Evolutionary conservation across 441 rosid species (phyloP).

Genomic region (Macaranga tanarius): DNA sequence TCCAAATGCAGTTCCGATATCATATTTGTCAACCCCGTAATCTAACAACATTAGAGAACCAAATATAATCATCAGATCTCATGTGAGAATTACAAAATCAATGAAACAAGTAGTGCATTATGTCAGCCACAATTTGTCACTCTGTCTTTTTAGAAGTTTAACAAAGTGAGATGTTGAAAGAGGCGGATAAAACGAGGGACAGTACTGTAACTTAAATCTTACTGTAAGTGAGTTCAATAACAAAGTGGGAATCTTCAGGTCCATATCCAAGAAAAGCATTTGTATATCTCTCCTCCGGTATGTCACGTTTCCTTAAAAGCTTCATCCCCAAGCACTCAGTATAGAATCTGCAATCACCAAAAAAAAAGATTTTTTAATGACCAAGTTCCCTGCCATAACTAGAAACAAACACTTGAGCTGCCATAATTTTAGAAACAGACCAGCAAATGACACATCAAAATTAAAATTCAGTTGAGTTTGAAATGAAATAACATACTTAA

Average conservation of each 20-base stretch:
- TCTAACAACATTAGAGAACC: conserved; percentile 40
- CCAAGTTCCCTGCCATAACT: neutral
- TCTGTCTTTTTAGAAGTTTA: neutral
- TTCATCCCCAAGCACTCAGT: conserved; percentile 81
- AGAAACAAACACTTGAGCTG: no score
- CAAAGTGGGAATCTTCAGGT: conserved; percentile 73
- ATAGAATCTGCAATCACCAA: conserved; percentile 49
- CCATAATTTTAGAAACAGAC: no score
- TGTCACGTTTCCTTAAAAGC: conserved; percentile 65
- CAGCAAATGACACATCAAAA: neutral
- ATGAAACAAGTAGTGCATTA: neutral
- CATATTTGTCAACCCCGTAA: conserved; percentile 91
- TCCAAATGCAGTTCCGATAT: conserved; percentile 83
- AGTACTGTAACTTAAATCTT: conserved; percentile 20
- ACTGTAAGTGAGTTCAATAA: conserved; percentile 69
- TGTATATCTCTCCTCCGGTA: conserved; percentile 70
- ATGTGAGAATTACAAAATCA: neutral
- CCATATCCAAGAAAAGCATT: conserved; percentile 83
- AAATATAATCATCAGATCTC: neutral
- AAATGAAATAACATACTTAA: conserved; percentile 48
- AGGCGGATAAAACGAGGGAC: neutral
- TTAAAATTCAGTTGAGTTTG: neutral
- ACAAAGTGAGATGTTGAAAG: neutral
- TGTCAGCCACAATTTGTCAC: neutral
- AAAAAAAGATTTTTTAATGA: conserved; percentile 1